A percentile compares a stretch with the other conserved stretches of the same genome.
Conservation (phyloP, 2,329 filamentous ascomycete species). For the Fusarium redolens region DNA sequence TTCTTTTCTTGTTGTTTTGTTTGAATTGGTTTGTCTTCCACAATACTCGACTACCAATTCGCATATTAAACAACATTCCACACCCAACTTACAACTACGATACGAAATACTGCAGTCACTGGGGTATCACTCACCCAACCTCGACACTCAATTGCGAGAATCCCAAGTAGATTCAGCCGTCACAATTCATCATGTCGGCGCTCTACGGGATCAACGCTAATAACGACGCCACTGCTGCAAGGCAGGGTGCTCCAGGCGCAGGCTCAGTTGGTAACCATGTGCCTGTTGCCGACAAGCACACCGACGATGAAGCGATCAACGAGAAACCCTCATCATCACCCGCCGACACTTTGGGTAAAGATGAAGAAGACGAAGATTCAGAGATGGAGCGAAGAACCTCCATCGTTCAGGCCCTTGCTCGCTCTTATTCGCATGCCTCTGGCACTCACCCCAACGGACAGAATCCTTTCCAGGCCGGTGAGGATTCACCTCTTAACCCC, state of each 20-base stretch:
- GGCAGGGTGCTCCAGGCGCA: slow-evolving; percentile 53
- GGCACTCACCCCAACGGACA: slow-evolving; percentile 45
- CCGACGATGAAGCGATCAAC: slow-evolving; percentile 46
- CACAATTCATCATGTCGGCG: slow-evolving; percentile 39
- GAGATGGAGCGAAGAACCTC: slow-evolving; percentile 64
- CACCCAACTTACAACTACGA: background rate
- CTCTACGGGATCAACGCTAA: slow-evolving; percentile 51
- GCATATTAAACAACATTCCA: background rate
- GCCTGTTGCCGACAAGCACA: slow-evolving; percentile 46
- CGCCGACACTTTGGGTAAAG: slow-evolving; percentile 47
- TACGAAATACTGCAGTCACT: background rate
- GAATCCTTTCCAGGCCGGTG: slow-evolving; percentile 63
- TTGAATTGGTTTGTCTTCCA: slow-evolving; percentile 5
- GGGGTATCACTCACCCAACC: slow-evolving; percentile 8
- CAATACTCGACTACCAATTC: slow-evolving; percentile 6
- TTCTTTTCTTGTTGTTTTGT: slow-evolving; percentile 10
- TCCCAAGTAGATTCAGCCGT: slow-evolving; percentile 17
- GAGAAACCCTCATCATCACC: slow-evolving; percentile 46
- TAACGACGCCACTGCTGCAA: slow-evolving; percentile 61
- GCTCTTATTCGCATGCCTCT: slow-evolving; percentile 64
- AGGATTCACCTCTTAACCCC: slow-evolving; percentile 66
- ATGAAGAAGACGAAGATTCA: slow-evolving; percentile 44
- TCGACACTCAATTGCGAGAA: slow-evolving; percentile 34
- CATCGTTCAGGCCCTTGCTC: slow-evolving; percentile 66
- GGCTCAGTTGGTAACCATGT: slow-evolving; percentile 39